Base-by-base conservation (phyloP, 192 early-diverging fungal species). In the Rhizophagus clarus region DNA sequence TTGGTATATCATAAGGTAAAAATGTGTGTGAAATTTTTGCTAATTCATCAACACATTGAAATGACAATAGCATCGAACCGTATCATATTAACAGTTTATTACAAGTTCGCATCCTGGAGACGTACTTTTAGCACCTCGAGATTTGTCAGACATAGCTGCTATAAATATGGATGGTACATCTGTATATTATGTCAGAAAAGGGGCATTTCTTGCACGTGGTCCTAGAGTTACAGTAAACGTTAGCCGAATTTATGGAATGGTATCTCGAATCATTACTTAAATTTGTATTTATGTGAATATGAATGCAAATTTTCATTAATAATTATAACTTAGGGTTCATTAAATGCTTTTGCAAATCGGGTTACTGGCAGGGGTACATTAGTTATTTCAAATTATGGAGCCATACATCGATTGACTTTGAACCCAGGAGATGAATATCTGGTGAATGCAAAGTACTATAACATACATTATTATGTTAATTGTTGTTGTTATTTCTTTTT, bases 401-500 rank as follows among this genome's bases (percentile, higher is more conserved):
- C 92, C 1, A 68, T 95, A 37, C 92, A 93, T 80, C 85, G 93
- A 24, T 80, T 95, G 62, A 87, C 89, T 14, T 83, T 95, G 67
- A 79, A 86, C 8, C 86, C 90, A 12, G 89, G 86, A n/a, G 93
- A 95, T 75, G 90, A 91, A 80, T 94, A 93, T 70, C 80, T 90
- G 22, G 93, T 93, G 22, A 92, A 93, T 80, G 91, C 93, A 28
- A 85, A 90, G 82, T 93, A 85, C 69, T 81, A 17, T 9, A 10
- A 26, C 14, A 15, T 45, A 24, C 3, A 40, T 64, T 77, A 61
- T 26, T 9, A 42, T 40, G 26, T 37, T 61, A 45, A 37, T 24
- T 14, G 71, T 61, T 28, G 22, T 26, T 28, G 6, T 6, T 63
- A 45, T 14, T 11, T 71, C 9, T 29, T 51, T n/a, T 64, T 22